A percentile compares a stretch with the other conserved stretches of the same genome.
Conservation (phyloP, 495 filamentous ascomycete species). For the Chaetomium fimeti region DNA sequence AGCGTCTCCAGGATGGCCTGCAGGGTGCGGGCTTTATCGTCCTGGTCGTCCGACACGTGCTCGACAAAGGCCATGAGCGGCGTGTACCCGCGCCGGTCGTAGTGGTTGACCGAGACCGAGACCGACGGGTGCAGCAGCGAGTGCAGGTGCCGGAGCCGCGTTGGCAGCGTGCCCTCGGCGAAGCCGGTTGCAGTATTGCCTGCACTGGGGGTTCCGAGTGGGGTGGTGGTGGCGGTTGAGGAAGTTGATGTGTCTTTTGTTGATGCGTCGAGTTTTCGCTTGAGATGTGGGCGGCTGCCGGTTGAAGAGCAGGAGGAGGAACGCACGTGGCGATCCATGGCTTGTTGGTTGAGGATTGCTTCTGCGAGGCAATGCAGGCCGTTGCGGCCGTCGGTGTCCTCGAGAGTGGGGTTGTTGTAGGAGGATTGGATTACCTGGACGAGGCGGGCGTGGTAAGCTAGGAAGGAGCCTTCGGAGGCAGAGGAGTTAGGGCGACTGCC, state of each 20-base stretch:
- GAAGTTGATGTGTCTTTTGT: background rate
- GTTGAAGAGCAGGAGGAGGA: background rate
- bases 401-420: constrained; percentile 31
- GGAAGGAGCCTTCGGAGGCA: constrained; percentile 21
- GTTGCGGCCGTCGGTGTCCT: constrained; percentile 48
- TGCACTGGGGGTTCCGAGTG: background rate
- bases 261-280: constrained; percentile 23
- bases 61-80: constrained; percentile 49
- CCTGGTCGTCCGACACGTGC: constrained; percentile 43
- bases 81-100: constrained; percentile 44
- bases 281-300: constrained; percentile 15
- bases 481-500: constrained; percentile 2
- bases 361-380: constrained; percentile 52
- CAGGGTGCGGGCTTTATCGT: constrained; percentile 41
- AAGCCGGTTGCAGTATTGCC: background rate
- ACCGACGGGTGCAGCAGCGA: constrained; percentile 38
- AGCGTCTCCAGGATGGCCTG: constrained; percentile 36
- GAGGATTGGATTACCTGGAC: constrained; percentile 39
- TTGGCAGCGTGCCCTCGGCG: constrained; percentile 19
- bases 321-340: constrained; percentile 28
- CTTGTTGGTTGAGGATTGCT: constrained; percentile 36
- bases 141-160: constrained; percentile 37
- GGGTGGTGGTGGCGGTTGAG: background rate
- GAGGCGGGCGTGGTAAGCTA: constrained; percentile 37
- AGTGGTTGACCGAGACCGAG: constrained; percentile 47